Evolutionary conservation across 2,329 filamentous ascomycete genomes (phyloP).

Genomic region (Biscogniauxia marginata): DNA sequence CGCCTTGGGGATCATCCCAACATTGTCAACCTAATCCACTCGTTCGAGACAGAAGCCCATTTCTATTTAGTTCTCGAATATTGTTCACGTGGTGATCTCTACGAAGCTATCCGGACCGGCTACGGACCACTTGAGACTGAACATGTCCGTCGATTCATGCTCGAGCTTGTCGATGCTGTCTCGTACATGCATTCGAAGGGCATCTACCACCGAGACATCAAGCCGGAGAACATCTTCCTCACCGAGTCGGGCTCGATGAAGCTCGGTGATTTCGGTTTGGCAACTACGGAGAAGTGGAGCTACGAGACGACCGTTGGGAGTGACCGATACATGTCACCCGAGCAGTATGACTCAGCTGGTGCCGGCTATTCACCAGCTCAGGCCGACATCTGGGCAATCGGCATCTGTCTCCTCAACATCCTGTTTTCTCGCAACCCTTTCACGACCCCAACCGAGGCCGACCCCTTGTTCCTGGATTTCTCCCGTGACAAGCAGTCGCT

Average conservation of each 20-base stretch:
- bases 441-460: conserved; percentile 83
- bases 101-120: conserved; percentile 90
- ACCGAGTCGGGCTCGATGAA: conserved; percentile 86
- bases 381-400: conserved; percentile 96
- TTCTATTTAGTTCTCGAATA: conserved; percentile 92
- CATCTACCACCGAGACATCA: conserved; percentile 96
- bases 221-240: conserved; percentile 98
- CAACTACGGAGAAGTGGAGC: conserved; percentile 86
- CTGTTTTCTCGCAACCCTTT: conserved; percentile 97
- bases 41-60: conserved; percentile 90
- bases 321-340: conserved; percentile 98
- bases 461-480: conserved; percentile 91
- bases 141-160: conserved; percentile 96
- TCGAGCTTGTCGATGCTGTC: conserved; percentile 86
- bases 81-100: conserved; percentile 91
- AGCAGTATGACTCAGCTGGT: conserved; percentile 89
- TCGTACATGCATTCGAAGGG: conserved; percentile 88
- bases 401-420: conserved; percentile 93
- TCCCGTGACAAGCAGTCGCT: conserved; percentile 90
- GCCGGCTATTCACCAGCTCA: conserved; percentile 88
- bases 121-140: conserved; percentile 91
- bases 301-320: conserved; percentile 93
- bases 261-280: conserved; percentile 92
- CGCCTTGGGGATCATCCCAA: conserved; percentile 79
- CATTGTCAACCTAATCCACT: conserved; percentile 87